Evolutionary conservation across 768 basidiomycete species (phyloP).

Genomic region (Clitopilus hobsonii): DNA sequence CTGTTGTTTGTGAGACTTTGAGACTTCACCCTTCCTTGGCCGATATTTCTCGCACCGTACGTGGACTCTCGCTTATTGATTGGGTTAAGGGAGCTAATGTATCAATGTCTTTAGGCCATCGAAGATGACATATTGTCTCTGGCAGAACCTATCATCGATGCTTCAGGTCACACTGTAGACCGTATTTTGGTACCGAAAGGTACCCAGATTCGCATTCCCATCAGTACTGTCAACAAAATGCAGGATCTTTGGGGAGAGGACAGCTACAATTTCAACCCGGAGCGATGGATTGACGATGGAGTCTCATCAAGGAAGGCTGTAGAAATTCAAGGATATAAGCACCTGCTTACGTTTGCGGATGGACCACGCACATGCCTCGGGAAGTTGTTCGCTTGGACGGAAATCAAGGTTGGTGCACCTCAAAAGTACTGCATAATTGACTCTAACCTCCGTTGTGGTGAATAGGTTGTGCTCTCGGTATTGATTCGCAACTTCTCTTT

Average conservation of each 20-base stretch:
- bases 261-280: constrained; percentile 55
- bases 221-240: constrained; percentile 45
- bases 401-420: constrained; percentile 46
- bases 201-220: constrained; percentile 36
- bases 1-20: constrained; percentile 40
- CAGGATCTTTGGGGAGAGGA: constrained; percentile 57
- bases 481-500: constrained; percentile 39
- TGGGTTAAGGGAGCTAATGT: background rate
- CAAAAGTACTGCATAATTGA: no score
- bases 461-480: constrained; percentile 38
- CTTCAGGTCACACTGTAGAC: constrained; percentile 31
- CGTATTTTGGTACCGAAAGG: constrained; percentile 44
- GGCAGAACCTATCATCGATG: constrained; percentile 39
- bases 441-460: no score
- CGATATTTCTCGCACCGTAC: constrained; percentile 8
- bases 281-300: constrained; percentile 50
- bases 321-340: constrained; percentile 40
- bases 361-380: constrained; percentile 49
- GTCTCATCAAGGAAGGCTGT: constrained; percentile 25
- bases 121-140: constrained; percentile 59
- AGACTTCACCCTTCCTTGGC: constrained; percentile 38
- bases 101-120: constrained; percentile 26
- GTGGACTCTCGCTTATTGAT: background rate
- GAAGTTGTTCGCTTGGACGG: constrained; percentile 40
- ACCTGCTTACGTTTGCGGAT: constrained; percentile 47